Conservation (phyloP, 75 land plant species). For the Pseudotsuga menziesii region DNA sequence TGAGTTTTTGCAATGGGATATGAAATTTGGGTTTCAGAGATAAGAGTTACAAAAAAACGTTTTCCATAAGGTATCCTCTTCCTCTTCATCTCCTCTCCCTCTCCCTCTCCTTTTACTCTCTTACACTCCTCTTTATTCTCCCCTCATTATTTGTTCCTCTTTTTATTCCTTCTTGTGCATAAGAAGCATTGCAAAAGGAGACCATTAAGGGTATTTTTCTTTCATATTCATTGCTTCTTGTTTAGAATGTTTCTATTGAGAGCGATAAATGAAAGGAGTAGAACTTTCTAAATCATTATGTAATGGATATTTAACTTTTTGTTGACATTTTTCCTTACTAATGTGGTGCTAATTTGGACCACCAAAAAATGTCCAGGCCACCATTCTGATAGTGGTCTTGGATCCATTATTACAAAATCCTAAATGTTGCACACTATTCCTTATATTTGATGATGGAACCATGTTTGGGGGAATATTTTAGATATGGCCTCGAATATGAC, state of each 20-base stretch:
- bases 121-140: too few species aligned
- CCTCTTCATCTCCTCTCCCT: too few species aligned
- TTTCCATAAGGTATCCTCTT: too few species aligned
- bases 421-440: not conserved
- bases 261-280: slow-evolving; percentile 72
- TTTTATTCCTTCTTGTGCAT: slow-evolving; percentile 47
- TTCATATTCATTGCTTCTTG: slow-evolving; percentile 70
- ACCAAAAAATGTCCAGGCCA: not conserved
- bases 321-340: slow-evolving; percentile 42
- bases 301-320: slow-evolving; percentile 58
- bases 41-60: too few species aligned
- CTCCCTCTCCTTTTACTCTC: too few species aligned
- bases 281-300: slow-evolving; percentile 72
- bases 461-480: too few species aligned
- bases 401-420: not conserved
- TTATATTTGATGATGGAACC: too few species aligned
- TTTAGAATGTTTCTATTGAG: slow-evolving; percentile 86
- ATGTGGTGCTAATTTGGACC: slow-evolving; percentile 33
- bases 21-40: too few species aligned
- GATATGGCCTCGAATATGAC: too few species aligned
- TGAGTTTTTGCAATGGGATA: too few species aligned
- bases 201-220: slow-evolving; percentile 74
- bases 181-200: slow-evolving; percentile 59
- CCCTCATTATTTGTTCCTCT: too few species aligned
- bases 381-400: not conserved